Base-by-base conservation (phyloP, 495 filamentous ascomycete species). In the Podospora comata region DNA sequence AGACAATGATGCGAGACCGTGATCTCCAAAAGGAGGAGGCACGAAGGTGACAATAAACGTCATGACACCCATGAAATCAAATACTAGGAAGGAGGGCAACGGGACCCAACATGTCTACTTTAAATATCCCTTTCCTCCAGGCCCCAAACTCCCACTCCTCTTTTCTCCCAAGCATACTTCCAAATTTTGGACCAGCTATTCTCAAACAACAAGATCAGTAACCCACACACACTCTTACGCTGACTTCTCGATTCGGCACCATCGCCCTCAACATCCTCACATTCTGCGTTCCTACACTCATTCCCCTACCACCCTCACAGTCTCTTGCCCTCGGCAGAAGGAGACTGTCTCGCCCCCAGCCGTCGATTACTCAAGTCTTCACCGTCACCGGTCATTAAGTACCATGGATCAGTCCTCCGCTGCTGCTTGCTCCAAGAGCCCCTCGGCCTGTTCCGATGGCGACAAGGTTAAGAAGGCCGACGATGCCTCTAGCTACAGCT, bases 231-330 rank as follows among this genome's bases (percentile, higher is more conserved):
- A 61, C 30, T 44, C 16, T 32, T 32, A 44, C 32, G 9, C 61
- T 63, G 61, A 34, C 61, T 19, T 20, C 18, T 48, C 34, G 61
- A 63, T 19, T 63, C n/a, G 20, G 28, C 2, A 63, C 30, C 23
- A 48, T 63, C 20, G 61, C 48, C 32, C 32, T 63, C 13, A 32
- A 63, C 30, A 48, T 63, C 34, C 4, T 63, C 30, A 63, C 61
- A 16, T 44, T 44, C 61, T 63, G 61, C 30, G 48, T 63, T 18
- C 30, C 61, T 27, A 63, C 61, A 4, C 30, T 48, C 27, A 63
- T 44, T 19, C 61, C 61, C 61, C 34, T 15, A 13, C 61, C 32
- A 3, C 32, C 48, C 18, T 63, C 61, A 3, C 34, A 63, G 30
- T 44, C 61, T 19, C 19, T 63, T 19, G 20, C 16, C 30, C 39